These are phyloP conservation scores for Cyclanthera cordifolia DNA, from an alignment of 306 rosid species.

Conservation along the genomic window DNA sequence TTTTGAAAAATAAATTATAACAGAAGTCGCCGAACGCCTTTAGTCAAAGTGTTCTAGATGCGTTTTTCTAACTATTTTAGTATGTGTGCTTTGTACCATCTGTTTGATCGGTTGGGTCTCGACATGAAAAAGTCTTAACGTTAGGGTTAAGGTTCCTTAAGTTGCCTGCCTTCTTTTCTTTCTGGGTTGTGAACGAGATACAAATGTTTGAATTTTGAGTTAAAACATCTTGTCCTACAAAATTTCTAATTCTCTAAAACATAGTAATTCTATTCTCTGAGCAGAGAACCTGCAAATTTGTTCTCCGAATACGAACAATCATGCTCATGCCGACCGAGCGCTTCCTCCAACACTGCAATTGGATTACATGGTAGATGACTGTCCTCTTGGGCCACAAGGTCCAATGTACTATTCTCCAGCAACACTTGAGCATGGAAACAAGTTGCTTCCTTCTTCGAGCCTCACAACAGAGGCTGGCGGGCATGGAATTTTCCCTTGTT, in stretches of 20 bases:
- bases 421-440: constrained; percentile 20
- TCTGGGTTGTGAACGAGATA: not conserved
- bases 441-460: constrained; percentile 5
- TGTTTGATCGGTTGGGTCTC: not conserved
- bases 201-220: not conserved
- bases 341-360: not conserved
- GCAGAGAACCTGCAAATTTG: constrained; percentile 4
- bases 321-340: no score
- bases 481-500: constrained; percentile 8
- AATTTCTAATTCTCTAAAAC: not conserved
- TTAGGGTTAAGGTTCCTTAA: not conserved
- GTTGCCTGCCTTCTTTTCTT: not conserved
- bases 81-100: not conserved
- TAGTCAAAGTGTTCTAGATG: not conserved
- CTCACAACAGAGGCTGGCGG: constrained; percentile 25
- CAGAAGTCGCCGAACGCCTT: not conserved
- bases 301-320: not conserved
- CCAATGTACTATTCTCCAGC: constrained; percentile 14
- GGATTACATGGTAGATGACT: not conserved
- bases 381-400: not conserved
- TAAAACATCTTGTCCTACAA: no score
- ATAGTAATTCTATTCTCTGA: constrained; percentile 2
- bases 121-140: not conserved
- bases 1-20: not conserved
- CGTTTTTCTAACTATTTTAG: not conserved